phyloP scores from a whole-genome alignment of 345 rosid genomes.

The Citrus maxima region DNA sequence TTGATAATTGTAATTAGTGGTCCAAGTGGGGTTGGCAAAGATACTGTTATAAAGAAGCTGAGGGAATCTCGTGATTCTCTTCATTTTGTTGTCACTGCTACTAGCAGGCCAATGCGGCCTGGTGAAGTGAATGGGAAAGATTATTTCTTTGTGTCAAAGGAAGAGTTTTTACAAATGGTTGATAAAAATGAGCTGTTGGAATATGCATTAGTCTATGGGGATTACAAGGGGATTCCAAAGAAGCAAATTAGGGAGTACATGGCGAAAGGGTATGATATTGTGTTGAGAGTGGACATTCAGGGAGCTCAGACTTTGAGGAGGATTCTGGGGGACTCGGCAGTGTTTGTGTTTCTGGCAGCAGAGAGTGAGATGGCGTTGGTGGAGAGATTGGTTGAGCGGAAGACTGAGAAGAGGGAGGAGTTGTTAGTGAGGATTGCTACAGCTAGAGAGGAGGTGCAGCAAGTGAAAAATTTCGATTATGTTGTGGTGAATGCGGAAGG shows the following conservation, averaged over 20 bases:
- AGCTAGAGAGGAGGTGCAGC: constrained; percentile 81
- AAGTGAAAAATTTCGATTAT: constrained; percentile 65
- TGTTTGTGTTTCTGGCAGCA: constrained; percentile 74
- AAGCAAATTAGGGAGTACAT: constrained; percentile 73
- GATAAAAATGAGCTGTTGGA: constrained; percentile 73
- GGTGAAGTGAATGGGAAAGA: constrained; percentile 87
- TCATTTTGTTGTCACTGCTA: constrained; percentile 88
- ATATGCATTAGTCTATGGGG: constrained; percentile 87
- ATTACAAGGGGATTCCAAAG: constrained; percentile 88
- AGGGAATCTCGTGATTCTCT: constrained; percentile 50
- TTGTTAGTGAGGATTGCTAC: constrained; percentile 78
- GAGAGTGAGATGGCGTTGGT: constrained; percentile 82
- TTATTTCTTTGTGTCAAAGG: constrained; percentile 70
- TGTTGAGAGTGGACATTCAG: constrained; percentile 88
- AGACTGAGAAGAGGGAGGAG: constrained; percentile 73
- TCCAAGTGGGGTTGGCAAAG: constrained; percentile 94
- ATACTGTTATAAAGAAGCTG: constrained; percentile 71
- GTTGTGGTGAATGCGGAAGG: constrained; percentile 83
- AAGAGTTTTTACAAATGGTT: constrained; percentile 66
- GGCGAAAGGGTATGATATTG: constrained; percentile 67
- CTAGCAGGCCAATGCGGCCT: constrained; percentile 64
- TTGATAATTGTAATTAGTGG: constrained; percentile 77
- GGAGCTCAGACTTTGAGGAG: constrained; percentile 75
- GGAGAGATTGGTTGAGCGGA: constrained; percentile 78
- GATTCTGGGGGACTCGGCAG: constrained; percentile 69